Evolutionary conservation across 1,284 basidiomycete genomes (phyloP), one percentile per base, ranked within the genome.

Genomic region (Cyathus olla): DNA sequence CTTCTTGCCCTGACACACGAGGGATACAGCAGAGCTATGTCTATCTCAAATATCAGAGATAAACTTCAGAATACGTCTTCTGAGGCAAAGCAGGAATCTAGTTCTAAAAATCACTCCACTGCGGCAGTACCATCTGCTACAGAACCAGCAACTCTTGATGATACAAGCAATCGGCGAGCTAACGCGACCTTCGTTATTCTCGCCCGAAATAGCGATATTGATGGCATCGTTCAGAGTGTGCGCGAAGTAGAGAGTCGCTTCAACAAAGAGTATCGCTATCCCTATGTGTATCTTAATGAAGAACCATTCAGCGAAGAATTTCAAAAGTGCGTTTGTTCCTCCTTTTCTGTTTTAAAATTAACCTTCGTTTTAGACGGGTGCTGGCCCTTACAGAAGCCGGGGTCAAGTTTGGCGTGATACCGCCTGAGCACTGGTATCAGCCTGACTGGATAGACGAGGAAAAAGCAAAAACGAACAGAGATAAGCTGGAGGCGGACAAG

Each of bases 371-470:
- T 56, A 87, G 85, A n/a, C 82, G 81, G 1, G 69, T 86, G 3
- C 73, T 75, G 9, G 77, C 78, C 22, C 59, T 85, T 17, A 80
- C 76, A 0, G 66, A 71, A 2, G 75, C 83, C 5, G 69, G 73
- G 19, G 75, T 89, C 35, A 77, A 81, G 24, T 97, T 95, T 70
- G 95, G 94, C 6, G 76, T 87, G 21, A 91, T 97, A 29, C 88
- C 90, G 4, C 72, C 72, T 22, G 87, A 92, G 19, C 87, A 94
- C 63, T 96, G 95, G 95, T 80, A 83, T 61, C 93, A 95, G 73
- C 94, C 95, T 0, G 86, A 89, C 26, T 95, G 91, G 91, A 90
- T 94, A 61, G 91, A 94, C 62, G 90, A 94, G 70, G 80, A 86
- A 5, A 84, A 82, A 52, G 94, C 95, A 2, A 81, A 76, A n/a